phyloP scores from a whole-genome alignment of 2,329 filamentous ascomycete genomes.

The Exophiala dermatitidis region DNA sequence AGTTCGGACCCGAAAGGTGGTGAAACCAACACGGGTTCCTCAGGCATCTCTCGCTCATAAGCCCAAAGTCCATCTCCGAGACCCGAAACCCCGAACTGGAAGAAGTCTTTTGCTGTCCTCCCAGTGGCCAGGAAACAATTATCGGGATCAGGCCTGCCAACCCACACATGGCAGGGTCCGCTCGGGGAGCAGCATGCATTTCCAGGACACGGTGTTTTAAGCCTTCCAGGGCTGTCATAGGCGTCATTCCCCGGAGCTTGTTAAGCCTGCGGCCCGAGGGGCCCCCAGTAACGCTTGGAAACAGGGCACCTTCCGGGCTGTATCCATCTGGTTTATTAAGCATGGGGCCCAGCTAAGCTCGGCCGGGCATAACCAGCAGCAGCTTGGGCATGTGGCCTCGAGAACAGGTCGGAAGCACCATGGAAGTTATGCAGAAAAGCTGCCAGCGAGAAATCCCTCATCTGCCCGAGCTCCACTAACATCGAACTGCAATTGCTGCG shows the following conservation, averaged over 20 bases:
- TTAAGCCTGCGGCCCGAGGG: background rate
- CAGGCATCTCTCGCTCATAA: no score
- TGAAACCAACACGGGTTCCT: no score
- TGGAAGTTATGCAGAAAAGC: background rate
- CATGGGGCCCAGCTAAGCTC: background rate
- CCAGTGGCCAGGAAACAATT: background rate
- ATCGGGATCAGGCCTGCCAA: background rate
- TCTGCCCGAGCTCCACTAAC: background rate
- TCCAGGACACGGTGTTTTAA: background rate
- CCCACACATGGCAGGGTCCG: background rate
- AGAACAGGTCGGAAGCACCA: background rate
- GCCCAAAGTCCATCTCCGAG: no score
- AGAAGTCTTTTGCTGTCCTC: no score
- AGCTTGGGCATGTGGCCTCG: background rate
- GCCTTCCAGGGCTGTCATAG: background rate
- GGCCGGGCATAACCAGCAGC: background rate
- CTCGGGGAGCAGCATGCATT: background rate
- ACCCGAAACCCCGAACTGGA: no score
- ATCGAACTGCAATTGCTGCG: background rate
- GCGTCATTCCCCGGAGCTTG: background rate
- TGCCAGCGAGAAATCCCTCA: background rate
- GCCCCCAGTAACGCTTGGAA: no score
- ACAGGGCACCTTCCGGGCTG: no score
- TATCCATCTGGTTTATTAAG: background rate
- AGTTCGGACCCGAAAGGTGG: no score